phyloP scores from a whole-genome alignment of 495 filamentous ascomycete species.

The Aspergillus steynii region DNA sequence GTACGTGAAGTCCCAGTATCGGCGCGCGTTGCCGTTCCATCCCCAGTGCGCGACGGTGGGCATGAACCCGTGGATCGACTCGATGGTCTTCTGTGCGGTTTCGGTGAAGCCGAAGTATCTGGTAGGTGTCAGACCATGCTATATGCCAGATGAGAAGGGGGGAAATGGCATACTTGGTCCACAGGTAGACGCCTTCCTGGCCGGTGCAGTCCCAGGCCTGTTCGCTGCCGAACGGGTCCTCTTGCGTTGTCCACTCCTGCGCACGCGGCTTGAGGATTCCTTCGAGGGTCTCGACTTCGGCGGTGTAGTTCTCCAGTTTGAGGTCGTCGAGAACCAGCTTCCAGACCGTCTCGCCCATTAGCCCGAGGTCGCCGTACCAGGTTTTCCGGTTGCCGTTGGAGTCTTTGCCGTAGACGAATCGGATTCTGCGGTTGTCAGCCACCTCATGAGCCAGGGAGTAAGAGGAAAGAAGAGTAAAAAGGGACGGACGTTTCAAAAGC shows the following conservation, averaged over 20 bases:
- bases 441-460: no score
- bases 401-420: slow-evolving; percentile 13
- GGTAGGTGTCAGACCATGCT: neutral
- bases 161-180: slow-evolving; percentile 45
- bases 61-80: slow-evolving; percentile 51
- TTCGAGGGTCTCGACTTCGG: slow-evolving; percentile 36
- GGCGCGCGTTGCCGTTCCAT: slow-evolving; percentile 54
- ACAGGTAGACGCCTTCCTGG: slow-evolving; percentile 57
- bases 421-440: neutral
- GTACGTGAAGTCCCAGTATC: slow-evolving; percentile 54
- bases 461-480: neutral
- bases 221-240: slow-evolving; percentile 54
- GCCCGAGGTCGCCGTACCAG: slow-evolving; percentile 38
- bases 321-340: slow-evolving; percentile 48
- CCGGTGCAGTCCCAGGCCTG: slow-evolving; percentile 58
- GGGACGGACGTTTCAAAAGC: slow-evolving; percentile 36
- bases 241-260: slow-evolving; percentile 38
- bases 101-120: slow-evolving; percentile 45
- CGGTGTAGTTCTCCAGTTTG: slow-evolving; percentile 35
- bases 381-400: slow-evolving; percentile 26
- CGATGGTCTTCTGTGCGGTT: slow-evolving; percentile 46
- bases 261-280: slow-evolving; percentile 43
- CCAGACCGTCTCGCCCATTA: slow-evolving; percentile 57
- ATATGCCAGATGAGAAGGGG: slow-evolving; percentile 3
- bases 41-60: slow-evolving; percentile 55